phyloP scores from a whole-genome alignment of 139 green algal species.

The Nannochloris sp. region DNA sequence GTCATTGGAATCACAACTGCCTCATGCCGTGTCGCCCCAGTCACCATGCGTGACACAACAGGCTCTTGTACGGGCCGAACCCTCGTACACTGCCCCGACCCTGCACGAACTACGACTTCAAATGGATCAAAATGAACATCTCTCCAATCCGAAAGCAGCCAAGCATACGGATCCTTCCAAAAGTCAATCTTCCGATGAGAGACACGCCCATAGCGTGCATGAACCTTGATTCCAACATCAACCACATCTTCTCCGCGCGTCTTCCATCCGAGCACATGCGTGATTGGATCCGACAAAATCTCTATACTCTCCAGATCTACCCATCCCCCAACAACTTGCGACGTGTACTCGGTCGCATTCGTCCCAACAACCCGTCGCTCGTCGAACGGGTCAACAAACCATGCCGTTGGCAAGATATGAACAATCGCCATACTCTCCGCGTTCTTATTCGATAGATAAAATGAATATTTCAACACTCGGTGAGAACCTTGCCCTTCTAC shows the following conservation, averaged over 20 bases:
- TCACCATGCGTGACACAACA: too few species aligned
- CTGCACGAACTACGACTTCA: too few species aligned
- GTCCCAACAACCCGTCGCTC: not conserved
- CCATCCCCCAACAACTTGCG: slow-evolving; percentile 7
- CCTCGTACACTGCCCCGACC: too few species aligned
- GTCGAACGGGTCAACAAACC: slow-evolving; percentile 1
- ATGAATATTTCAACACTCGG: not conserved
- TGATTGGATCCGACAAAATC: slow-evolving; percentile 3
- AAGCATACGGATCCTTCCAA: not conserved
- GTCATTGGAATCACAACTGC: too few species aligned
- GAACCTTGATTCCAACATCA: slow-evolving; percentile 1
- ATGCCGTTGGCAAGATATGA: slow-evolving; percentile 16
- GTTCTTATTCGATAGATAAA: not conserved
- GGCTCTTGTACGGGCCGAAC: too few species aligned
- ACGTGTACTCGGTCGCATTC: not conserved
- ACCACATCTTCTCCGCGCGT: not conserved
- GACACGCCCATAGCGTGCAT: not conserved
- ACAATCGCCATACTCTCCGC: slow-evolving; percentile 4
- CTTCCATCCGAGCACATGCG: not conserved
- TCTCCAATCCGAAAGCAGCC: not conserved
- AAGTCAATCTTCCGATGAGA: not conserved
- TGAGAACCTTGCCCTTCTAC: slow-evolving; percentile 11
- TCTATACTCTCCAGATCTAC: slow-evolving; percentile 32
- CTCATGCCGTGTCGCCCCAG: too few species aligned
- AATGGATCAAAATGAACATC: too few species aligned